A percentile compares a stretch with the other conserved stretches of the same genome.
Conservation (phyloP, 1,284 basidiomycete species). For the Puccinia horiana region DNA sequence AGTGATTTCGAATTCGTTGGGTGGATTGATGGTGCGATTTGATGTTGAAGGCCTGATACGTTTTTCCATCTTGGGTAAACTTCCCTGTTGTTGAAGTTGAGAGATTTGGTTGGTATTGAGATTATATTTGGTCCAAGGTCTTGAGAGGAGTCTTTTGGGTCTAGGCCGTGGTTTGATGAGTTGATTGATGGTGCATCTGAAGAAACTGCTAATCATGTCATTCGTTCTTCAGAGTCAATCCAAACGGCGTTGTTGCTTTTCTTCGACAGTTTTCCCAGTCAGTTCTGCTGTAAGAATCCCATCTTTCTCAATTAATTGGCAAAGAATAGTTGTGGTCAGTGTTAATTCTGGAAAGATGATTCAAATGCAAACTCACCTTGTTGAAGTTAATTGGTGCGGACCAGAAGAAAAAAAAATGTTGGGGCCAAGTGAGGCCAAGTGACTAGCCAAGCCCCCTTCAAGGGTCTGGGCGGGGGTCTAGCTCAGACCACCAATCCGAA, state of each 20-base stretch:
- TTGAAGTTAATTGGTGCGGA: not conserved
- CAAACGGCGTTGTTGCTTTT: not conserved
- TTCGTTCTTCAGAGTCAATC: not conserved
- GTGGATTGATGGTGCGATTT: constrained; percentile 27
- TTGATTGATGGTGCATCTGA: constrained; percentile 4
- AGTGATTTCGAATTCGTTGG: constrained; percentile 34
- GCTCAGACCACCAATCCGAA: not conserved
- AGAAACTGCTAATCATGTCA: constrained; percentile 21
- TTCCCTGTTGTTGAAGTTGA: constrained; percentile 24
- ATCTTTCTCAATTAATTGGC: not conserved
- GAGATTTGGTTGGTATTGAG: constrained; percentile 14
- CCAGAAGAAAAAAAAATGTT: no score
- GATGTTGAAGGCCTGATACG: constrained; percentile 6
- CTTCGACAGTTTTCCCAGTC: not conserved
- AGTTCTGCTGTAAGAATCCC: not conserved
- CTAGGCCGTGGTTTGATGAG: constrained; percentile 14
- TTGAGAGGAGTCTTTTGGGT: constrained; percentile 13
- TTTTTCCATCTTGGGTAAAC: constrained; percentile 34
- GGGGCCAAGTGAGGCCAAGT: no score
- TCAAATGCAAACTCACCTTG: not conserved
- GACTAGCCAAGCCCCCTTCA: not conserved
- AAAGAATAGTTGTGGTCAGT: not conserved
- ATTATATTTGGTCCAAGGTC: constrained; percentile 32
- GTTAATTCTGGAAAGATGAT: no score
- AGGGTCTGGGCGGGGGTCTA: not conserved